phyloP scores from a whole-genome alignment of 1,284 basidiomycete species.

The Porogramme epimiltina region DNA sequence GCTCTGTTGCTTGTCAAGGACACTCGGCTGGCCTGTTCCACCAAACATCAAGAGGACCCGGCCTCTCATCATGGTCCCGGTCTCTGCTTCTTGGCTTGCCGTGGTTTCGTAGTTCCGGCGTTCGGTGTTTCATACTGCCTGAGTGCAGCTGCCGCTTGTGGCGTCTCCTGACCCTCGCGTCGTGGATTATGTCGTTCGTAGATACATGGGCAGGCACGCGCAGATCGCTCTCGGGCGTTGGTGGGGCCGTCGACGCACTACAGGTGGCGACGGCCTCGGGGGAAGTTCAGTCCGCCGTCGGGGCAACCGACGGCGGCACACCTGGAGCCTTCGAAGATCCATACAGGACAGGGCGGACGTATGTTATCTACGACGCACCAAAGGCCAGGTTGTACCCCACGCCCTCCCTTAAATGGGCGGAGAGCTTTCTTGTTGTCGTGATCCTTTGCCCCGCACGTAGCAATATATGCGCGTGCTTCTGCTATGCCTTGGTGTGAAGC shows the following conservation, averaged over 20 bases:
- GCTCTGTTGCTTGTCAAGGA: too few species aligned
- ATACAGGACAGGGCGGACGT: conserved; percentile 20
- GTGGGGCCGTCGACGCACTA: conserved; percentile 1
- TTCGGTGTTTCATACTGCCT: background rate
- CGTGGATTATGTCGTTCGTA: background rate
- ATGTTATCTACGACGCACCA: conserved; percentile 22
- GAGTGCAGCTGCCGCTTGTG: background rate
- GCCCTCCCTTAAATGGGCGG: conserved; percentile 23
- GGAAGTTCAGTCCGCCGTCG: conserved; percentile 19
- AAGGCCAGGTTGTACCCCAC: conserved; percentile 25
- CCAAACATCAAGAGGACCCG: too few species aligned
- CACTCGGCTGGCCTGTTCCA: too few species aligned
- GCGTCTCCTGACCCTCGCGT: background rate
- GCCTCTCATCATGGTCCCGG: background rate
- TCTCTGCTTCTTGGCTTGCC: background rate
- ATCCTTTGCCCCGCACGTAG: too few species aligned
- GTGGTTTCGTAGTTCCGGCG: background rate
- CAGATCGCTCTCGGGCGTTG: conserved; percentile 14
- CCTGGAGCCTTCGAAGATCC: conserved; percentile 8
- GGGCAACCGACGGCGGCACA: conserved; percentile 20
- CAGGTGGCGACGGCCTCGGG: conserved; percentile 8
- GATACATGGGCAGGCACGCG: conserved; percentile 11
- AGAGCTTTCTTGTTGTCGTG: background rate
- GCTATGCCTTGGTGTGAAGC: too few species aligned
- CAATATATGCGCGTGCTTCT: too few species aligned